These are phyloP conservation scores for Sextonia rubra DNA, from an alignment of 164 flowering plant species.

Conservation along the genomic window DNA sequence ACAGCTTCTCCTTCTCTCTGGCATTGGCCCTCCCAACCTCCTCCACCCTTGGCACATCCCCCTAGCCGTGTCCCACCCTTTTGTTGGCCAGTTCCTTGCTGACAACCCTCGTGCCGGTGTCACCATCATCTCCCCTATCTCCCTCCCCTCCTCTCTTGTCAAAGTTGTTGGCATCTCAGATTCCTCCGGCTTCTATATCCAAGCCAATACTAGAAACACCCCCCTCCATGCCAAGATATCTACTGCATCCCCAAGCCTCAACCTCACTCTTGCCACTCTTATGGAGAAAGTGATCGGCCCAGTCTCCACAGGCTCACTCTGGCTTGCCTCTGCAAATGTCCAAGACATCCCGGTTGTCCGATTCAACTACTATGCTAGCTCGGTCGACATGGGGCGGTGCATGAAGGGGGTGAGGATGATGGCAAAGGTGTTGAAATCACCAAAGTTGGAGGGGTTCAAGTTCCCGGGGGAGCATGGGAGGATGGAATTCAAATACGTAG, in stretches of 20 bases:
- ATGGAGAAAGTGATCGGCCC: slow-evolving; percentile 80
- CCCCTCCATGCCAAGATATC: too few relatives aligned
- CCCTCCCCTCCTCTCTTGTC: slow-evolving; percentile 65
- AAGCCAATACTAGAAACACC: slow-evolving; percentile 64
- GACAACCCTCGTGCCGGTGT: slow-evolving; percentile 84
- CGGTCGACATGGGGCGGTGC: slow-evolving; percentile 53
- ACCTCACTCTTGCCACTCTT: slow-evolving; percentile 69
- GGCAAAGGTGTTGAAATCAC: slow-evolving; percentile 42
- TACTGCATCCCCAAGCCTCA: slow-evolving; percentile 38
- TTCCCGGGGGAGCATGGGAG: slow-evolving; percentile 41
- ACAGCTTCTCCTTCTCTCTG: slow-evolving; percentile 67
- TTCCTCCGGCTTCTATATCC: slow-evolving; percentile 45
- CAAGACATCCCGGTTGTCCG: slow-evolving; percentile 60
- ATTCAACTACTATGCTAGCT: slow-evolving; percentile 70
- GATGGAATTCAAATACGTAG: slow-evolving; percentile 53
- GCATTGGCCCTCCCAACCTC: slow-evolving; percentile 58
- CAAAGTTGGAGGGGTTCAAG: slow-evolving; percentile 59
- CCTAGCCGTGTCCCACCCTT: slow-evolving; percentile 45
- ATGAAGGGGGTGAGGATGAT: slow-evolving; percentile 63
- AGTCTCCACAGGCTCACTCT: slow-evolving; percentile 51
- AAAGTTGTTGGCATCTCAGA: slow-evolving; percentile 82
- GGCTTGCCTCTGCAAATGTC: slow-evolving; percentile 63
- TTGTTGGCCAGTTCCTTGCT: slow-evolving; percentile 61
- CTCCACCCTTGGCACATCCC: slow-evolving; percentile 78
- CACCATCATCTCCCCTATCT: slow-evolving; percentile 59